Evolutionary conservation across 2,329 filamentous ascomycete genomes (phyloP).

Genomic region (Colletotrichum sp.): DNA sequence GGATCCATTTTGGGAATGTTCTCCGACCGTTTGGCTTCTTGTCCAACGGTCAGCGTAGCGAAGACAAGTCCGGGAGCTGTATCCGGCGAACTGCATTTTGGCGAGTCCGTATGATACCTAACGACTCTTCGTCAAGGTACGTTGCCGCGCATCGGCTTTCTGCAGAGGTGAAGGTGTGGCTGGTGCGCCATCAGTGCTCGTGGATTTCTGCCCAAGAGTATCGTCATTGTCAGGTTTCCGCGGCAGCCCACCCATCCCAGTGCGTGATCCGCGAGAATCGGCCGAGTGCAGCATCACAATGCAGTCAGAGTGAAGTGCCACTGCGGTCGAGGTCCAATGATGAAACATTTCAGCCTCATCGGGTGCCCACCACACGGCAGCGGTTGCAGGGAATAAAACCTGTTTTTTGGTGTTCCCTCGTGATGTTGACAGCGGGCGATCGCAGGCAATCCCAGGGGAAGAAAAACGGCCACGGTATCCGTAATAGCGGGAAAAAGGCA

Average conservation of each 20-base stretch:
- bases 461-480: background rate
- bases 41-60: background rate
- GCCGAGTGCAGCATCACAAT: slow-evolving; percentile 15
- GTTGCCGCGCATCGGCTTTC: background rate
- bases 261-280: background rate
- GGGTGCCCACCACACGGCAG: background rate
- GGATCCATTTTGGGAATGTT: background rate
- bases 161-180: background rate
- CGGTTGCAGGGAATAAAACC: slow-evolving; percentile 14
- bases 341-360: slow-evolving; percentile 23
- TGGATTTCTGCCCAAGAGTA: background rate
- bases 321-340: slow-evolving; percentile 17
- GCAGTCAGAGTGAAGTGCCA: slow-evolving; percentile 4
- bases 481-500: background rate
- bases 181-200: background rate
- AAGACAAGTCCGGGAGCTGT: too few species aligned
- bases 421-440: slow-evolving; percentile 15
- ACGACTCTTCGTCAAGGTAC: background rate
- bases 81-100: background rate
- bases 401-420: slow-evolving; percentile 5
- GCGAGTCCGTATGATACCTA: background rate
- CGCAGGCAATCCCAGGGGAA: slow-evolving; percentile 1
- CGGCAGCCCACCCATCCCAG: background rate
- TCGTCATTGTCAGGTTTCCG: background rate
- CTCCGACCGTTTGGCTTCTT: background rate